A percentile compares a stretch with the other conserved stretches of the same genome.
Conservation (phyloP, 495 filamentous ascomycete genomes). For the Xylaria intraflava region DNA sequence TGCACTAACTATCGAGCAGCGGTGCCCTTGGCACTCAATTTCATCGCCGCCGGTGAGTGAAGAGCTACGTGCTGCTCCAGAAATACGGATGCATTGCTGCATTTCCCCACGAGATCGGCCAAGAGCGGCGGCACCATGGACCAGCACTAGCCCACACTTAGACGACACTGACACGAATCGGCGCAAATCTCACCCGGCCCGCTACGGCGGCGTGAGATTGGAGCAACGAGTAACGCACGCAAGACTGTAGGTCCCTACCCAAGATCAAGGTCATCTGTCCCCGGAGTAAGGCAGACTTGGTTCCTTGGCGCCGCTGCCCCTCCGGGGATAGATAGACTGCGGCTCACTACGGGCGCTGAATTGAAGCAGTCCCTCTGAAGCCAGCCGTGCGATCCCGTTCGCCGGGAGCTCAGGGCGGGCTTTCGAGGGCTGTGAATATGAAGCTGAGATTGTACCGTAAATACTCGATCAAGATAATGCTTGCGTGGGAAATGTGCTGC, state of each 20-base stretch:
- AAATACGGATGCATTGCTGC: conserved; percentile 12
- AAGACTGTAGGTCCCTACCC: conserved; percentile 30
- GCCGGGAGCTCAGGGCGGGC: conserved; percentile 1
- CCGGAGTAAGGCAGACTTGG: conserved; percentile 11
- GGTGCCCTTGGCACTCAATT: conserved; percentile 69
- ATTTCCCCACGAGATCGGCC: conserved; percentile 8
- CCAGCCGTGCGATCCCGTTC: conserved; percentile 36
- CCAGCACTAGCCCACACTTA: conserved; percentile 7
- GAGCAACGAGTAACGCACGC: conserved; percentile 17
- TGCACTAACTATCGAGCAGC: conserved; percentile 39
- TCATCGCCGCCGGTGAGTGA: conserved; percentile 78
- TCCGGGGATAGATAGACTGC: conserved; percentile 32
- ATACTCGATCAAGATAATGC: conserved; percentile 94
- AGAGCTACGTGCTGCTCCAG: conserved; percentile 9
- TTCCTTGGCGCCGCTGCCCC: not conserved
- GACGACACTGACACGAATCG: conserved; percentile 31
- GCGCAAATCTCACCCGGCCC: conserved; percentile 1
- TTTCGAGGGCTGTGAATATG: conserved; percentile 36
- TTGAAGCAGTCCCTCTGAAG: conserved; percentile 41
- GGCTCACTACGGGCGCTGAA: conserved; percentile 85
- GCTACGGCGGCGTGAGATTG: conserved; percentile 1
- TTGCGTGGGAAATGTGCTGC: conserved; percentile 92
- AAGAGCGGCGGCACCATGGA: conserved; percentile 9
- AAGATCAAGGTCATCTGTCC: conserved; percentile 20
- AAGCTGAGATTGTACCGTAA: conserved; percentile 88